Evolutionary conservation across 768 basidiomycete genomes (phyloP).

Genomic region (Scleroderma citrinum): DNA sequence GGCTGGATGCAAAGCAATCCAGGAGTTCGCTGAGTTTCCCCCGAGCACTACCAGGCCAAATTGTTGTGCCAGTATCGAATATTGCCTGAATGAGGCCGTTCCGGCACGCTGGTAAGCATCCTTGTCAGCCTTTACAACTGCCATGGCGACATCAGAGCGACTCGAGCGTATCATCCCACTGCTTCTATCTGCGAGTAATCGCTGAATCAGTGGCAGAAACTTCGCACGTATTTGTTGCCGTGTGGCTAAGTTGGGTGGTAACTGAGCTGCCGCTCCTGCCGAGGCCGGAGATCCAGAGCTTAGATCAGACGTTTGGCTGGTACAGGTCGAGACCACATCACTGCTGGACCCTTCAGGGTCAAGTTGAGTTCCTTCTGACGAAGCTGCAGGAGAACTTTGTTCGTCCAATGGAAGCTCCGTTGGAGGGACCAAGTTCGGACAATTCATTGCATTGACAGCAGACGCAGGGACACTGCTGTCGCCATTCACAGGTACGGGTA

Average conservation of each 20-base stretch:
- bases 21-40: slow-evolving; percentile 9
- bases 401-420: not conserved
- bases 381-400: not conserved
- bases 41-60: slow-evolving; percentile 24
- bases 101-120: slow-evolving; percentile 21
- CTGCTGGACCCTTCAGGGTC: not conserved
- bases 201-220: slow-evolving; percentile 27
- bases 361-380: not conserved
- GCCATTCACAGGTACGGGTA: not conserved
- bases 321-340: too few relatives aligned
- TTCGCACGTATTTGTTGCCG: slow-evolving; percentile 12
- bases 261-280: too few relatives aligned
- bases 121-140: slow-evolving; percentile 26
- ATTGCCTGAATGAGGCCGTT: slow-evolving; percentile 22
- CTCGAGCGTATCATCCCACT: slow-evolving; percentile 30
- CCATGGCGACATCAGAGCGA: slow-evolving; percentile 34
- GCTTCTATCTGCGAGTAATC: slow-evolving; percentile 16
- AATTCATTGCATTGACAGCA: not conserved
- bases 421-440: not conserved
- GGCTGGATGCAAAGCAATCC: slow-evolving; percentile 24
- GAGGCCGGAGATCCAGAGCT: not conserved
- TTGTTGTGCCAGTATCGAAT: slow-evolving; percentile 20
- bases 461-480: not conserved
- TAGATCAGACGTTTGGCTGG: not conserved
- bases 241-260: slow-evolving; percentile 5